Percentiles rank a stretch among this genome's conserved stretches.
Evolutionary conservation across 1,284 basidiomycete species (phyloP).

Genomic region (Thecaphora frezii): DNA sequence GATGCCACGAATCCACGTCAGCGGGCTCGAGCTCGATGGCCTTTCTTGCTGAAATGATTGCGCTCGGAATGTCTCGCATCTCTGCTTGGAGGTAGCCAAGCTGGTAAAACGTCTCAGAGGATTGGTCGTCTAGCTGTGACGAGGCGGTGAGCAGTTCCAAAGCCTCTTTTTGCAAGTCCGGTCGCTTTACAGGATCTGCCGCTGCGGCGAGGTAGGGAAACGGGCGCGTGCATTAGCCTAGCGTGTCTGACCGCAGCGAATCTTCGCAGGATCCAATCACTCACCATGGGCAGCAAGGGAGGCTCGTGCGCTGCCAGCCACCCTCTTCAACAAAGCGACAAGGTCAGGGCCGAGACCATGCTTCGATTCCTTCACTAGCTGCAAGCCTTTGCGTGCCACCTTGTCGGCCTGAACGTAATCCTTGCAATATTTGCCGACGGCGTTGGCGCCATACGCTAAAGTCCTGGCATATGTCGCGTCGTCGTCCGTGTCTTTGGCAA

Average conservation of each 20-base stretch:
- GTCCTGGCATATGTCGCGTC: conserved; percentile 41
- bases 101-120: conserved; percentile 68
- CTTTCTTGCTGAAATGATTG: conserved; percentile 70
- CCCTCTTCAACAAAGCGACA: conserved; percentile 31
- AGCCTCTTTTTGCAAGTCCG: conserved; percentile 66
- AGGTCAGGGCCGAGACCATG: conserved; percentile 6
- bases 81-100: conserved; percentile 64
- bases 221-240: too few species aligned
- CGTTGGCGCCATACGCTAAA: conserved; percentile 44
- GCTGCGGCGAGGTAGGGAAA: not conserved
- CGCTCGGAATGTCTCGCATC: conserved; percentile 71
- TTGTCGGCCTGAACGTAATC: conserved; percentile 35
- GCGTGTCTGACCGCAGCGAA: conserved; percentile 18
- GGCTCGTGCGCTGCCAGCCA: conserved; percentile 33
- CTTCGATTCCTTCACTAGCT: conserved; percentile 25
- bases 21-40: conserved; percentile 73
- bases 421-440: conserved; percentile 29
- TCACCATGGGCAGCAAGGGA: conserved; percentile 25
- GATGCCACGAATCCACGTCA: conserved; percentile 84
- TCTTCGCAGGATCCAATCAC: too few species aligned
- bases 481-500: conserved; percentile 28
- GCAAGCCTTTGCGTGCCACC: conserved; percentile 36
- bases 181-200: conserved; percentile 64
- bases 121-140: conserved; percentile 65
- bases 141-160: conserved; percentile 67